These are phyloP conservation scores for Gaertneriomyces sp. DNA, from an alignment of 192 early-diverging fungal genomes.

Conservation along the genomic window DNA sequence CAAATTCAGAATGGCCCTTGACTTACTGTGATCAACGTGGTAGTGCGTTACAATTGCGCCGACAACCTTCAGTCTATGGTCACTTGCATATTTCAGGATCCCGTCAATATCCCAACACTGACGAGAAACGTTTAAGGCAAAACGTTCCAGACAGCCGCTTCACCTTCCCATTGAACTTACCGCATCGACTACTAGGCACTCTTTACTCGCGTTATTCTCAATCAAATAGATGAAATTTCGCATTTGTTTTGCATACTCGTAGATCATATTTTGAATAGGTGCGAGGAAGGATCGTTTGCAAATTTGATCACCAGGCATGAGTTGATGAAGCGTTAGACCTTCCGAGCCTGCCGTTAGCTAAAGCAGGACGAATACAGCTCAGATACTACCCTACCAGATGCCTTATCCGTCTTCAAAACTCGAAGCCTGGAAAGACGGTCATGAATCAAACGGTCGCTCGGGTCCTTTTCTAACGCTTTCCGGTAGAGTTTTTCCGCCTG, in stretches of 20 bases:
- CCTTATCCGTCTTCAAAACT: constrained; percentile 10
- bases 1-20: not conserved
- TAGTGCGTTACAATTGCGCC: constrained; percentile 76
- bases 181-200: constrained; percentile 82
- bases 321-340: constrained; percentile 61
- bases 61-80: constrained; percentile 62
- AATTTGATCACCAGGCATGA: constrained; percentile 71
- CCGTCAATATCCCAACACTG: constrained; percentile 92
- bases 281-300: constrained; percentile 53
- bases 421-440: constrained; percentile 1
- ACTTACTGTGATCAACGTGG: constrained; percentile 72
- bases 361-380: not conserved
- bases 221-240: constrained; percentile 83
- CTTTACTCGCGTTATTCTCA: constrained; percentile 59
- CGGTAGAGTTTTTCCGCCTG: constrained; percentile 33
- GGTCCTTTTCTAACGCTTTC: constrained; percentile 13
- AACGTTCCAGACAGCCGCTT: too few relatives aligned
- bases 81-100: constrained; percentile 58
- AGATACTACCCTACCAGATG: not conserved
- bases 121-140: not conserved
- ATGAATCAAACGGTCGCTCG: constrained; percentile 6
- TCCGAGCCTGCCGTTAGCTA: not conserved
- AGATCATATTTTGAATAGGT: constrained; percentile 73
- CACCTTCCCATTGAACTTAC: constrained; percentile 32
- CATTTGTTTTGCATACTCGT: constrained; percentile 76